Percentiles rank a stretch among this genome's conserved stretches.
These are phyloP conservation scores for Pyrus hybrid DNA, from an alignment of 331 rosid genomes.

Conservation along the genomic window DNA sequence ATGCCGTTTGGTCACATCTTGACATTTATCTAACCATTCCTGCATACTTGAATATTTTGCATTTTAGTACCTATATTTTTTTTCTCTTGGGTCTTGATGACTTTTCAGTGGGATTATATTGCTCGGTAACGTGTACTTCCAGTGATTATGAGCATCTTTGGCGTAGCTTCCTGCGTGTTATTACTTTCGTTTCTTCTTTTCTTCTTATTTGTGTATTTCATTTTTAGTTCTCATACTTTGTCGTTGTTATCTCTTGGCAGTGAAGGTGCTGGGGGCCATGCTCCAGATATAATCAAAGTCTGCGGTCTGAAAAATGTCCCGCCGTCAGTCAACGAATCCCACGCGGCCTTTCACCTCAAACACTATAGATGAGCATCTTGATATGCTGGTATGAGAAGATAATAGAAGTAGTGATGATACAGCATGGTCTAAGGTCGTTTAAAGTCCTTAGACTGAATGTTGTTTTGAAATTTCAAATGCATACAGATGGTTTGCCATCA, in stretches of 20 bases:
- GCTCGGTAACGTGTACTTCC: neutral
- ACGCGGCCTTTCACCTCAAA: too few species aligned
- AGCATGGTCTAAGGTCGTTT: too few species aligned
- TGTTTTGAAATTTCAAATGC: constrained; percentile 3
- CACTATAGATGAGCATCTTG: too few species aligned
- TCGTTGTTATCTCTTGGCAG: constrained; percentile 31
- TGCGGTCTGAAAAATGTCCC: too few species aligned
- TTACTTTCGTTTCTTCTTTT: neutral
- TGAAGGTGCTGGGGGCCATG: constrained; percentile 99
- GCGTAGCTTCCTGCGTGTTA: neutral
- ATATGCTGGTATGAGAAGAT: too few species aligned
- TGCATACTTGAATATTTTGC: neutral
- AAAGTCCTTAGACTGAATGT: too few species aligned
- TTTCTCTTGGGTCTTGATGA: neutral
- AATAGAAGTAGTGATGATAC: too few species aligned
- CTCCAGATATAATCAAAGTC: too few species aligned
- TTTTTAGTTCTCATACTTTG: constrained; percentile 10
- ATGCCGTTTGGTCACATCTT: neutral
- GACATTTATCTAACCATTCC: neutral
- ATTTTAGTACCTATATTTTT: neutral
- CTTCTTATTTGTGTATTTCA: neutral
- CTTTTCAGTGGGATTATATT: neutral
- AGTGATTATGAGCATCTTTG: neutral
- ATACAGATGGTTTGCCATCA: too few species aligned
- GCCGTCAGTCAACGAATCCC: too few species aligned